Percentiles rank a stretch among this genome's conserved stretches.
Evolutionary conservation across 805 yeast species (phyloP).

Genomic region (Zygoascus ofunaensis): DNA sequence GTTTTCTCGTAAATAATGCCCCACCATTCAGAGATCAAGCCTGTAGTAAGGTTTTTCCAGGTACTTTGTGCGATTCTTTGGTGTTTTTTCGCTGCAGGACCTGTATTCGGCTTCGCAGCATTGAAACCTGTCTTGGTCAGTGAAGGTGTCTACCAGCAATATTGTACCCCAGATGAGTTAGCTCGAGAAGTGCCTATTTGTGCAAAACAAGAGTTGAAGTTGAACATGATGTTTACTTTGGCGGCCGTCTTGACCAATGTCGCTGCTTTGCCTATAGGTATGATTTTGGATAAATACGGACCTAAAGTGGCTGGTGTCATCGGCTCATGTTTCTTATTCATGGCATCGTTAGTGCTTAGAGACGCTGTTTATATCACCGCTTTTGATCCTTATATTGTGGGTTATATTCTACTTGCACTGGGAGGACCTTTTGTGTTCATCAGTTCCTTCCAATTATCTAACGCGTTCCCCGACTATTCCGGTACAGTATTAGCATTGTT

Average conservation of each 20-base stretch:
- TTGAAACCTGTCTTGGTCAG: conserved; percentile 69
- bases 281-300: conserved; percentile 67
- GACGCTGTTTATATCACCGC: conserved; percentile 28
- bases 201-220: conserved; percentile 67
- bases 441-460: conserved; percentile 82
- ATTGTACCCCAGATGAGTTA: conserved; percentile 39
- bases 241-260: conserved; percentile 85
- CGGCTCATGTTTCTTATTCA: conserved; percentile 49
- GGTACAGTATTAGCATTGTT: conserved; percentile 73
- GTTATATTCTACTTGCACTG: conserved; percentile 68
- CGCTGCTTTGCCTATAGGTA: conserved; percentile 75
- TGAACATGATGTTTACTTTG: conserved; percentile 73
- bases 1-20: too few relatives aligned
- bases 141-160: conserved; percentile 65
- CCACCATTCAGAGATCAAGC: conserved; percentile 1
- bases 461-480: conserved; percentile 72
- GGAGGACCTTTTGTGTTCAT: conserved; percentile 95
- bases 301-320: conserved; percentile 70
- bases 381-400: conserved; percentile 61
- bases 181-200: conserved; percentile 34
- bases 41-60: conserved; percentile 32
- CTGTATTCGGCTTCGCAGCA: conserved; percentile 94
- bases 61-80: conserved; percentile 67
- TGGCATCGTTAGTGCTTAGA: conserved; percentile 28
- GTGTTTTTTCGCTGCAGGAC: conserved; percentile 90